Evolutionary conservation across 495 filamentous ascomycete species (phyloP), one percentile per base, ranked within the genome.

Genomic region (Hyaloscypha finlandica): DNA sequence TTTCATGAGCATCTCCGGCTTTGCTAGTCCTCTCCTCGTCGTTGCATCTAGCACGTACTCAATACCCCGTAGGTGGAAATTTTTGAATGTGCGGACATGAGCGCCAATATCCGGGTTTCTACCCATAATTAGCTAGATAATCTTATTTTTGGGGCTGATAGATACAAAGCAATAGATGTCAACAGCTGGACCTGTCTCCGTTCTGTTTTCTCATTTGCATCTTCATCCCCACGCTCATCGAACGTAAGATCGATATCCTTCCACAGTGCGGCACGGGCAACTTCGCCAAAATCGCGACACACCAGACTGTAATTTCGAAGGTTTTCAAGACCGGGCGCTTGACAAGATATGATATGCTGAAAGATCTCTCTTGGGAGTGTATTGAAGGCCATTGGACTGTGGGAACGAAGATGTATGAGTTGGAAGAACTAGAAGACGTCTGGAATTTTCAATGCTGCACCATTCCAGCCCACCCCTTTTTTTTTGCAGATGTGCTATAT

Each of bases 331-430:
- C 48, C 42, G n/a, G 11, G 45, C 20, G 45, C 31, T 4, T 57
- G 19, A 30, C 57, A 37, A n/a, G 56, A 65, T 30, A 69, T 42
- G 35, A 65, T 65, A 1, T 65, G n/a, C 25, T 56, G 63, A 39
- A 69, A 62, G 54, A 65, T 58, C 25, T 65, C 62, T 25, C 2
- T 61, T 1, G 67, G 67, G 8, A 69, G 55, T 6, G 59, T 9
- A 29, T 51, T 9, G 31, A 61, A 61, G 6, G 31, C 22, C 39
- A 30, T 25, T 30, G 39, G 6, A 3, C 9, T 61, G 58, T 25
- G 19, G 6, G 30, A 61, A 61, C 39, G 35, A 6, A 37, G 35
- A 37, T 3, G 35, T 8, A 37, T 6, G 35, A 37, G 35, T 8
- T 37, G 25, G 25, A 25, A 1, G 25, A 25, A 25, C 25, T 25